phyloP scores from a whole-genome alignment of 2,329 filamentous ascomycete genomes.

The Ramichloridium luteum region DNA sequence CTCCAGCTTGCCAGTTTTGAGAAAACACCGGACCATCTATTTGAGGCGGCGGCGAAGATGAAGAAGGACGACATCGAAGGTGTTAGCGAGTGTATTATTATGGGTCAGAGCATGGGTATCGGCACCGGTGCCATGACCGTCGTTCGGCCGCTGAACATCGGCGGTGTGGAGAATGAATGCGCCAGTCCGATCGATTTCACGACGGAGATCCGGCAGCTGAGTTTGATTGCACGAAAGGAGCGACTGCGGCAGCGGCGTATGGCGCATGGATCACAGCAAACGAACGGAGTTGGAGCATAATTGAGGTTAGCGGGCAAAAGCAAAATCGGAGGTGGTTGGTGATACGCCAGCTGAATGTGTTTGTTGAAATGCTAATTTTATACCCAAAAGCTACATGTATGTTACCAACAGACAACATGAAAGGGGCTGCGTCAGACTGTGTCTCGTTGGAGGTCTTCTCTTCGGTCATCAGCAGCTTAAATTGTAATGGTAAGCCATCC shows the following conservation, averaged over 20 bases:
- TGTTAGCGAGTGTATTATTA: conserved; percentile 93
- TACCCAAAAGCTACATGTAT: no score
- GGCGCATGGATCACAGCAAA: no score
- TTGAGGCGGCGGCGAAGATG: conserved; percentile 84
- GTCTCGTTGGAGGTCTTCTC: no score
- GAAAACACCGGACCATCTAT: conserved; percentile 95
- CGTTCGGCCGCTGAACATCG: conserved; percentile 60
- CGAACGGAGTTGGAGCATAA: no score
- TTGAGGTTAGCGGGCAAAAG: no score
- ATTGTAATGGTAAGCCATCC: no score
- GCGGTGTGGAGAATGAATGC: conserved; percentile 37
- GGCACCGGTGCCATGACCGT: conserved; percentile 91
- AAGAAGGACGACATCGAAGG: conserved; percentile 88
- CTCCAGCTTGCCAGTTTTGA: conserved; percentile 92
- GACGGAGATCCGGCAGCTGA: conserved; percentile 8
- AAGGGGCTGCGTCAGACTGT: no score
- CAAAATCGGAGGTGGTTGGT: no score
- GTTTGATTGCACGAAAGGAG: conserved; percentile 10
- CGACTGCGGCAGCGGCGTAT: conserved; percentile 10
- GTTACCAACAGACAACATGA: no score
- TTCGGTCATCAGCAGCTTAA: no score
- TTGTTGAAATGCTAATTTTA: no score
- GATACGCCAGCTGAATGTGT: no score
- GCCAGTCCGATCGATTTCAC: conserved; percentile 11
- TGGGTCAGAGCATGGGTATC: conserved; percentile 86